phyloP scores from a whole-genome alignment of 2,329 filamentous ascomycete species.

The Orbilia brochopaga region DNA sequence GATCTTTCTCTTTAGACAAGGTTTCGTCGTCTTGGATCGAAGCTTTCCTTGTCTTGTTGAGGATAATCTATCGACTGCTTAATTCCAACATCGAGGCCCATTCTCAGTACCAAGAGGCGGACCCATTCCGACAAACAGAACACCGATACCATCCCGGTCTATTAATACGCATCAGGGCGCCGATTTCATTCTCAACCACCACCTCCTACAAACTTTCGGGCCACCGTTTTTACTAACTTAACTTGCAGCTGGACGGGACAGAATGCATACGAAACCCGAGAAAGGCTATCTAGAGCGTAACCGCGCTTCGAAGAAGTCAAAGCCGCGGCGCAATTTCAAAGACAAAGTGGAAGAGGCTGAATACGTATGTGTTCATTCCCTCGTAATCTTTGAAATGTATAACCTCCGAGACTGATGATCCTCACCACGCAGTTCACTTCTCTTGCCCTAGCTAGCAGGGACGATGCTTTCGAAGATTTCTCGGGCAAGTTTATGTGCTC shows the following conservation, averaged over 20 bases:
- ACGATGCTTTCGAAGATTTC: conserved; percentile 11
- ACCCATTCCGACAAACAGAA: background rate
- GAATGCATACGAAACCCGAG: conserved; percentile 1
- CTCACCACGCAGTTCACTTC: background rate
- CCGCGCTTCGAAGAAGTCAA: background rate
- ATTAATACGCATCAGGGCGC: background rate
- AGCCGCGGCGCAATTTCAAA: background rate
- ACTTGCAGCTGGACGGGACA: background rate
- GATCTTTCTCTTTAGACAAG: background rate
- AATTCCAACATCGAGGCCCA: background rate
- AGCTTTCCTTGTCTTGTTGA: background rate
- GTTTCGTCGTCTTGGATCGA: background rate
- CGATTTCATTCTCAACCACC: background rate
- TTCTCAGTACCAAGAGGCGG: background rate
- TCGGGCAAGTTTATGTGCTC: conserved; percentile 2
- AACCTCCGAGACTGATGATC: background rate
- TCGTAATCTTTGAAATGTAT: background rate
- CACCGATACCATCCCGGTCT: background rate
- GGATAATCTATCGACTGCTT: background rate
- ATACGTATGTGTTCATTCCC: background rate
- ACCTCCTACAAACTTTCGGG: background rate
- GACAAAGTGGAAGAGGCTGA: background rate
- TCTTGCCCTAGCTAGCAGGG: background rate
- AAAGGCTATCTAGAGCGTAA: background rate
- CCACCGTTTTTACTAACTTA: background rate